Evolutionary conservation across 2,329 filamentous ascomycete species (phyloP), one percentile per base, ranked within the genome.

Genomic region (Volutella citrinella): DNA sequence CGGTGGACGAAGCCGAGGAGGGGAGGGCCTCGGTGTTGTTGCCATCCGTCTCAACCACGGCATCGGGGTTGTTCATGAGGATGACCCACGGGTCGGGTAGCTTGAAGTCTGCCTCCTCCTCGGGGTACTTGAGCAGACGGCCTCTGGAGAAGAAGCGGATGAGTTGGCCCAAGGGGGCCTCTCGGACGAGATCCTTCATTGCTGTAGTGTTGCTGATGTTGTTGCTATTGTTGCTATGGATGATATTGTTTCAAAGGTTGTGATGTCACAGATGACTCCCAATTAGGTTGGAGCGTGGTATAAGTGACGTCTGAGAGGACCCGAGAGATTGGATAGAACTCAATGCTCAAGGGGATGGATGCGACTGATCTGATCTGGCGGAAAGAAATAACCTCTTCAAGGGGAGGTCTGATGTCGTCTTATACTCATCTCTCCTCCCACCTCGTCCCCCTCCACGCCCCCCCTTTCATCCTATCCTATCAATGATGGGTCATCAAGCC

Each of bases 161-260:
- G 30, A 80, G 45, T 46, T 81, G 76, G 46, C 78, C 78, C 42
- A 80, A 47, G 18, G 77, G 68, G 39, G 77, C 68, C 36, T 81
- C 78, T 52, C 76, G 64, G 36, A 81, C 51, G 15, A 57, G 25
- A 32, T 59, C 59, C 32, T 51, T 50, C 52, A 62, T 52, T 32
- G 36, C 30, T 27, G 24, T 33, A 18, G 30, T 26, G 17, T 19
- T 34, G 24, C 15, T 13, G 13, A 9, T 26, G 26, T 24, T 15
- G 13, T 16, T 19, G 18, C 16, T 18, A 13, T 24, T 14, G 18
- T 25, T 10, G 13, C 14, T 21, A 12, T 7, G 24, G 26, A 24
- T 12, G n/a, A n/a, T n/a, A n/a, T n/a, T n/a, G n/a, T n/a, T n/a
- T n/a, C n/a, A n/a, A n/a, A n/a, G n/a, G n/a, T n/a, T n/a, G n/a